A percentile compares a stretch with the other conserved stretches of the same genome.
Evolutionary conservation across 345 rosid species (phyloP).

Genomic region (Hevea brasiliensis): DNA sequence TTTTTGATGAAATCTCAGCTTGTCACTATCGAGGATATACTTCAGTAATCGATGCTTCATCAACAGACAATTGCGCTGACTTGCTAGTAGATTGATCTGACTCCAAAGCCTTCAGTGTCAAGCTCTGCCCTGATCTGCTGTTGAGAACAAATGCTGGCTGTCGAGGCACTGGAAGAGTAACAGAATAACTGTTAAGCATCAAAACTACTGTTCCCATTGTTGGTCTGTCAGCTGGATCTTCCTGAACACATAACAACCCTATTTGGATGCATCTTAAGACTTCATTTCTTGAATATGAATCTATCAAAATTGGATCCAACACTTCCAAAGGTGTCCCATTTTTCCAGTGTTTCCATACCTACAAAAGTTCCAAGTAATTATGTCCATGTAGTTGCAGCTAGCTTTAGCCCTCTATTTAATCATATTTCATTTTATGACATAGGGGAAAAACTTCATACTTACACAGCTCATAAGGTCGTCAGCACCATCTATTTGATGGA

Average conservation of each 20-base stretch:
- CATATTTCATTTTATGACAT: no score
- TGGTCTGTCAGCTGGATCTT: conserved; percentile 49
- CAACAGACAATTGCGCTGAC: conserved; percentile 27
- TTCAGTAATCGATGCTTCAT: conserved; percentile 35
- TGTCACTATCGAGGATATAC: conserved; percentile 38
- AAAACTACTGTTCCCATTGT: conserved; percentile 47
- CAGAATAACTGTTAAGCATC: conserved; percentile 43
- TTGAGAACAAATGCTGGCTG: conserved; percentile 33
- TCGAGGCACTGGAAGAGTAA: conserved; percentile 38
- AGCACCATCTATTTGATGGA: conserved; percentile 6
- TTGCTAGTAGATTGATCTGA: conserved; percentile 21
- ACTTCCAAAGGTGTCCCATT: conserved; percentile 41
- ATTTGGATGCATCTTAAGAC: conserved; percentile 51
- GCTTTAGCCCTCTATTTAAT: no score
- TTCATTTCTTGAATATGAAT: conserved; percentile 36
- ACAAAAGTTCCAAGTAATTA: not conserved
- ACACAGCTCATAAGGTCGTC: conserved; percentile 19
- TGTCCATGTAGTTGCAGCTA: not conserved
- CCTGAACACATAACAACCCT: conserved; percentile 63
- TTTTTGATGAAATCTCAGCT: no score
- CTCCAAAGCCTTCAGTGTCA: not conserved
- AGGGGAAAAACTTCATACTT: not conserved
- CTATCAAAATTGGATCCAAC: conserved; percentile 40
- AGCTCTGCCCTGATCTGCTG: conserved; percentile 2
- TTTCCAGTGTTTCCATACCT: conserved; percentile 64